Base-by-base conservation (phyloP, 257 asterid genomes). In the Solanum clarkiae region DNA sequence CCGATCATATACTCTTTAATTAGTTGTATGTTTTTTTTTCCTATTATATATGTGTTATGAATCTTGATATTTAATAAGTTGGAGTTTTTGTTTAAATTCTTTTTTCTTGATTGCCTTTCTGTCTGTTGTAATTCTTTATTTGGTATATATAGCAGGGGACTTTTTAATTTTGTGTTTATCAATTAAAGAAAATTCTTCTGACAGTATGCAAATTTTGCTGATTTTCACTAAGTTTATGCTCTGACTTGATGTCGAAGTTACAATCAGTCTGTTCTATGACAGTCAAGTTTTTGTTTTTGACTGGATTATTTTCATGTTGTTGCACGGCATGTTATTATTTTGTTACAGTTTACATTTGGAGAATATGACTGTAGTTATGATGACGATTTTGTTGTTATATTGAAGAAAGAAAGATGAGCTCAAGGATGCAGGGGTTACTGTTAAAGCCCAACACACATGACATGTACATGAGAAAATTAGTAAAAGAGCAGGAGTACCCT, bases 361-460 rank as follows among this genome's bases (percentile, higher is more conserved):
- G 4, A 32, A 32, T 32, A 2, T 66, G 72, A 26, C n/a, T 7
- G 40, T 14, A 17, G 7, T 68, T 1, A 15, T 36, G 69, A n/a
- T 62, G 32, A 62, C 40, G 14, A 62, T 18, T 18, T 42, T 32
- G 3, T 36, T n/a, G n/a, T 74, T 47, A 2, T 32, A 4, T 0
- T 36, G 40, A 36, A 36, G 40, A 36, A 36, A 36, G 40, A 36
- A 70, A 18, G 79, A 86, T 94, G 85, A 90, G 93, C 16, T 51
- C 74, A 26, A 69, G 88, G 29, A 87, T 87, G 87, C 88, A 93
- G 87, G 92, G 86, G 42, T 87, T 92, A 77, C 57, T 91, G 79
- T 74, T 91, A 68, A 93, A 93, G 83, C 89, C 92, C 51, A 86
- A 87, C 6, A 60, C 91, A 24, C 87, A 85, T 53, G 88, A 90